Conservation (phyloP, 306 rosid genomes). For the Aeschynomene evenia region DNA sequence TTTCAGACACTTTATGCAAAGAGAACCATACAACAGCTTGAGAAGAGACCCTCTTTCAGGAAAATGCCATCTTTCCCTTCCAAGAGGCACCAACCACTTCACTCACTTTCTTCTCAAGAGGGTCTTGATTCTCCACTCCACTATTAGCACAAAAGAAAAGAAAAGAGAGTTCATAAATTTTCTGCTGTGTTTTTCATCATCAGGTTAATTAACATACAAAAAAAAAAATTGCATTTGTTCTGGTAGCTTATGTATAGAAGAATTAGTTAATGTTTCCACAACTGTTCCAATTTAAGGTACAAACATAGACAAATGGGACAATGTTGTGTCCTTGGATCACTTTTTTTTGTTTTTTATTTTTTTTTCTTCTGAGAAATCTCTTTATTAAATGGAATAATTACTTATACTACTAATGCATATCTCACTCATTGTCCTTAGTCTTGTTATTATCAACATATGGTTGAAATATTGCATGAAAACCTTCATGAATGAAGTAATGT, state of each 20-base stretch:
- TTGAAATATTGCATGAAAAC: constrained; percentile 4
- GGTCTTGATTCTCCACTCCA: constrained; percentile 60
- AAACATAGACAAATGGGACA: constrained; percentile 27
- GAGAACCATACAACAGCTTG: constrained; percentile 46
- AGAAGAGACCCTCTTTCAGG: constrained; percentile 57
- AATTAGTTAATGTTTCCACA: constrained; percentile 23
- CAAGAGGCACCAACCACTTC: constrained; percentile 46
- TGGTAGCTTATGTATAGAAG: constrained; percentile 31
- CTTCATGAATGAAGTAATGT: background rate
- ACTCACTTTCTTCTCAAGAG: constrained; percentile 57
- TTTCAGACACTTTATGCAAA: constrained; percentile 39
- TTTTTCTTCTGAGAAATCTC: background rate
- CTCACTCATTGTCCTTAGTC: constrained; percentile 2
- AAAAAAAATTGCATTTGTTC: constrained; percentile 13
- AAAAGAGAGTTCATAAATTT: background rate
- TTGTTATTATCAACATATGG: background rate
- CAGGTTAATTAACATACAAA: constrained; percentile 29
- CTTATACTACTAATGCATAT: constrained; percentile 16
- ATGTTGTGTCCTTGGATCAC: constrained; percentile 18
- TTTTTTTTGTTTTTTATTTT: background rate
- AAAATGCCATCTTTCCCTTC: constrained; percentile 49
- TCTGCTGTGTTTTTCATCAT: constrained; percentile 1
- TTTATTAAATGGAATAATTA: constrained; percentile 18
- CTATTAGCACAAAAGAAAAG: constrained; percentile 18
- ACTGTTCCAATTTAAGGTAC: constrained; percentile 28